phyloP scores from a whole-genome alignment of 2,329 filamentous ascomycete species.

The Zasmidium citrigriseum region DNA sequence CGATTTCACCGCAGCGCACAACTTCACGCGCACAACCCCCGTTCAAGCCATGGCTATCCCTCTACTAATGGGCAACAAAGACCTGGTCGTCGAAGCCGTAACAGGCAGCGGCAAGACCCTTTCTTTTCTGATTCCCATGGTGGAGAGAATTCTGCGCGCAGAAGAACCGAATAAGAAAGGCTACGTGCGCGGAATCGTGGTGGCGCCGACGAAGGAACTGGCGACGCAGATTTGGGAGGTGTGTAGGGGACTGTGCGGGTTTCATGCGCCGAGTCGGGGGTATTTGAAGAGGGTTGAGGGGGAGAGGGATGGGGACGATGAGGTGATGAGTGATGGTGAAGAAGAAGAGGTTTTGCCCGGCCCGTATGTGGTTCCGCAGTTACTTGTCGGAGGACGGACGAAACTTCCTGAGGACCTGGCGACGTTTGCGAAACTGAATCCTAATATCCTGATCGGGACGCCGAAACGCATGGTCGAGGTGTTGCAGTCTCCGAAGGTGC shows the following conservation, averaged over 20 bases:
- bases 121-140: conserved; percentile 78
- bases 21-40: conserved; percentile 84
- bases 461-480: conserved; percentile 88
- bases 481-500: conserved; percentile 67
- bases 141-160: conserved; percentile 77
- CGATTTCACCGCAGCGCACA: conserved; percentile 80
- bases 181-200: conserved; percentile 85
- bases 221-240: conserved; percentile 88
- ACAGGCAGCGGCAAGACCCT: conserved; percentile 91
- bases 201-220: conserved; percentile 89
- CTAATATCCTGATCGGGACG: conserved; percentile 87
- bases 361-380: conserved; percentile 72
- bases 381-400: conserved; percentile 82
- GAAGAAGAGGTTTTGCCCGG: conserved; percentile 47
- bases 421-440: conserved; percentile 77
- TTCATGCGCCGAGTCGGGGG: conserved; percentile 78
- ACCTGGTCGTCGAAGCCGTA: conserved; percentile 88
- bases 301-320: conserved; percentile 37
- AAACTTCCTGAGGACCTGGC: conserved; percentile 83
- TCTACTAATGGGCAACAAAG: conserved; percentile 84
- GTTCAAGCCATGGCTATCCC: conserved; percentile 93
- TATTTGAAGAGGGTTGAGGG: conserved; percentile 55
- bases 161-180: conserved; percentile 85
- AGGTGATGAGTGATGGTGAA: conserved; percentile 38
- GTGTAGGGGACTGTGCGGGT: conserved; percentile 72